Evolutionary conservation across 2,329 filamentous ascomycete genomes (phyloP), one percentile per base, ranked within the genome.

Genomic region (Sclerotinia subarctica): DNA sequence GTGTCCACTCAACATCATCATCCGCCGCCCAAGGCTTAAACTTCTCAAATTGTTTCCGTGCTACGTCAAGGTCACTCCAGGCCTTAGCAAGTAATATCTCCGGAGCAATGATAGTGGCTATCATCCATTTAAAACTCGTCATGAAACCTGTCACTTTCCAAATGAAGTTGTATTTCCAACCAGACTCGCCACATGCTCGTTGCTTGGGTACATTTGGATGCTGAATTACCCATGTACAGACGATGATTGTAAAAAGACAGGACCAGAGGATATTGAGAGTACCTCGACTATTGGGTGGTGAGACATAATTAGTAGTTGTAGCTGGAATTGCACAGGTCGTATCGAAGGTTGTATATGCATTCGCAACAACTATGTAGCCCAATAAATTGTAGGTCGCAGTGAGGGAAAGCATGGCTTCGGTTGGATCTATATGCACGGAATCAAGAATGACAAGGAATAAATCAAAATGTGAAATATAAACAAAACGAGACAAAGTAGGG

Each of bases 181-280:
- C 13, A 0, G 8, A 51, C 5, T 42, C 46, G 2, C 59, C 46
- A 26, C 8, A 21, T 24, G 35, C 35, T 21, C 64, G 65, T 57
- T 69, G 68, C 13, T 63, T 44, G 13, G 73, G 74, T 51, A 75
- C 62, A 53, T 72, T 74, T 46, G 72, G 72, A 62, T 73, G 67
- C 19, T 73, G 69, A 15, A 73, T 68, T 11, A 68, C 68, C 72
- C 71, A 63, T 24, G 59, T 42, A 44, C 71, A 75, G 1, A 68
- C 60, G 11, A 74, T n/a, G 29, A 73, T 64, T 3, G 70, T 69
- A 38, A 70, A 68, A 7, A 74, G 51, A 56, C 65, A 74, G 35
- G 67, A 57, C 70, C 73, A 74, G 19, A 74, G 17, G 32, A 74
- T 73, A 32, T 72, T 65, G n/a, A 74, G 62, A 2, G 70, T 74